Evolutionary conservation across 2,329 filamentous ascomycete genomes (phyloP), one percentile per base, ranked within the genome.

Genomic region (Plectosphaerella plurivora): DNA sequence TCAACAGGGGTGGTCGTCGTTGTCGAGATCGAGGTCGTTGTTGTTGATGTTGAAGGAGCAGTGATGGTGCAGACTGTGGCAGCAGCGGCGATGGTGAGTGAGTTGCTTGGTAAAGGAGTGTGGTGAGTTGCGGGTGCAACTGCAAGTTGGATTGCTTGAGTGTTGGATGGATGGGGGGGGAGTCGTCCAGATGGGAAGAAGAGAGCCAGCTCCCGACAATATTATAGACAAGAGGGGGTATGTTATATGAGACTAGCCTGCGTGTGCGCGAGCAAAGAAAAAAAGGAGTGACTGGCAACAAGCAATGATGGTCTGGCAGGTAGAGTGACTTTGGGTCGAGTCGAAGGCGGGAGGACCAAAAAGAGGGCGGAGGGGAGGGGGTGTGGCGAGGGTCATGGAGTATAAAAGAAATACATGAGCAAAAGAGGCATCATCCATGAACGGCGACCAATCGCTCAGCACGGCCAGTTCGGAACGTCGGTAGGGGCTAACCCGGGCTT

Each of bases 181-280:
- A 33, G 63, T 56, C 62, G 68, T 71, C 68, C 64, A 65, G 66
- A 69, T 68, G 61, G 61, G 63, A 68, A 68, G 53, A 56, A 77
- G 74, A 80, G 77, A 78, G 72, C 78, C 77, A 78, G 77, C 77
- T 81, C 76, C 71, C 73, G 51, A 53, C 47, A 46, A 58, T 67
- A 66, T 70, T 70, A 71, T 71, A 72, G 67, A 67, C 64, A 61
- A 66, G 67, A 71, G 65, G 66, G 65, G 68, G 67, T 68, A 69
- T 72, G 58, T 62, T 63, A 63, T 62, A 62, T 56, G 58, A 62
- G 63, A 64, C 56, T 54, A 54, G 51, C 28, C 28, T 45, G 53
- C 51, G 48, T 41, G 48, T 41, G 45, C 15, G 35, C 16, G 57
- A 55, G 59, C 55, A 62, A 60, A 33, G 28, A 61, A 62, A 67